Conservation (phyloP, 805 yeast genomes). For the Ogataea nakhonphanomensis region DNA sequence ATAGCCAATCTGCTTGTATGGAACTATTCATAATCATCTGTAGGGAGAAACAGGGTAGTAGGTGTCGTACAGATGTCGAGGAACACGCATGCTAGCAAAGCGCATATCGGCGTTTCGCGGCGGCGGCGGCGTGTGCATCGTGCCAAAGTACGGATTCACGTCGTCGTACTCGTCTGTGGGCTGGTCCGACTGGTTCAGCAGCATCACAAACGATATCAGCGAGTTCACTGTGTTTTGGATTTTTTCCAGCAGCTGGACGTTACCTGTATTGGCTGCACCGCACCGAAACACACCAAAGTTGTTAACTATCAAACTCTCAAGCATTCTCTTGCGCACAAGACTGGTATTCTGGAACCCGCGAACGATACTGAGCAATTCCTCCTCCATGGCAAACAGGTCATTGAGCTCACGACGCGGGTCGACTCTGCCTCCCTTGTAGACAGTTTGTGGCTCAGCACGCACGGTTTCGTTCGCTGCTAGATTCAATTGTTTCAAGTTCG, state of each 20-base stretch:
- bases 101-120: conserved; percentile 5
- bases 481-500: conserved; percentile 18
- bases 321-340: conserved; percentile 10
- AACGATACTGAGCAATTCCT: conserved; percentile 12
- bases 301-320: conserved; percentile 14
- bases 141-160: conserved; percentile 5
- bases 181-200: conserved; percentile 11
- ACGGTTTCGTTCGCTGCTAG: conserved; percentile 12
- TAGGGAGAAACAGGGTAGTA: conserved; percentile 11
- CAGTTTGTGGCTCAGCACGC: neutral
- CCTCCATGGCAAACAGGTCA: conserved; percentile 16
- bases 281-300: conserved; percentile 18
- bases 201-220: conserved; percentile 32
- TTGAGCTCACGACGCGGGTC: conserved; percentile 3
- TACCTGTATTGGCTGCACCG: conserved; percentile 18
- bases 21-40: conserved; percentile 3
- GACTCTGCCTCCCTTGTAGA: neutral
- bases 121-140: conserved; percentile 5
- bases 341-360: conserved; percentile 7
- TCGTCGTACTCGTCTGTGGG: conserved; percentile 17
- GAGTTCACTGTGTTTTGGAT: conserved; percentile 34
- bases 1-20: neutral
- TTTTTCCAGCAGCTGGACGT: conserved; percentile 26
- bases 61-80: conserved; percentile 7
- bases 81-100: conserved; percentile 7